These are phyloP conservation scores for Tympanopsis confertula DNA, from an alignment of 2,329 filamentous ascomycete species.

Conservation along the genomic window DNA sequence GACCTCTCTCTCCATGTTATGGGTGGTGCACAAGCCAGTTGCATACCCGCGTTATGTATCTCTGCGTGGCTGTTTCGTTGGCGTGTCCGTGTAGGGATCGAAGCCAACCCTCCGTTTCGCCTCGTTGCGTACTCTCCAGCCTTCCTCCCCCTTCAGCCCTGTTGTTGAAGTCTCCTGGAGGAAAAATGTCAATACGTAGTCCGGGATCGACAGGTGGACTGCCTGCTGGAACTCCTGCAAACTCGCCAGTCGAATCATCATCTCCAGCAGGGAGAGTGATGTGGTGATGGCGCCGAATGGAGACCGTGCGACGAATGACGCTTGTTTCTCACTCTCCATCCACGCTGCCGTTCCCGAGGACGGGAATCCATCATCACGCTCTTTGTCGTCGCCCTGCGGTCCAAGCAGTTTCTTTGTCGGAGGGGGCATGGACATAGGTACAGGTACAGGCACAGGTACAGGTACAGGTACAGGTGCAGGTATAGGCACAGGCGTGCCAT, in stretches of 20 bases:
- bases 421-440: no score
- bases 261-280: conserved; percentile 70
- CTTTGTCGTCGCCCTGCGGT: no score
- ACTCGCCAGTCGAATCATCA: conserved; percentile 72
- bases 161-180: conserved; percentile 49
- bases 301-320: conserved; percentile 25
- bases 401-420: no score
- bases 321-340: conserved; percentile 6
- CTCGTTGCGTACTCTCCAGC: conserved; percentile 29
- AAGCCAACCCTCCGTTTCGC: conserved; percentile 39
- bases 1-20: no score
- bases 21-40: no score
- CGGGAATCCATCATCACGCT: background rate
- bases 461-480: no score
- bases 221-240: conserved; percentile 87
- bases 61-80: conserved; percentile 10
- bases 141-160: conserved; percentile 31
- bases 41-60: no score
- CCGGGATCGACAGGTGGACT: conserved; percentile 78
- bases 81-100: conserved; percentile 39
- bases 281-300: conserved; percentile 39
- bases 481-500: no score
- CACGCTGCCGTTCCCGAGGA: conserved; percentile 4
- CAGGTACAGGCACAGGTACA: no score
- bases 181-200: conserved; percentile 83